Conservation (phyloP, 305 asterid genomes). For the Fraxinus baroniana region DNA sequence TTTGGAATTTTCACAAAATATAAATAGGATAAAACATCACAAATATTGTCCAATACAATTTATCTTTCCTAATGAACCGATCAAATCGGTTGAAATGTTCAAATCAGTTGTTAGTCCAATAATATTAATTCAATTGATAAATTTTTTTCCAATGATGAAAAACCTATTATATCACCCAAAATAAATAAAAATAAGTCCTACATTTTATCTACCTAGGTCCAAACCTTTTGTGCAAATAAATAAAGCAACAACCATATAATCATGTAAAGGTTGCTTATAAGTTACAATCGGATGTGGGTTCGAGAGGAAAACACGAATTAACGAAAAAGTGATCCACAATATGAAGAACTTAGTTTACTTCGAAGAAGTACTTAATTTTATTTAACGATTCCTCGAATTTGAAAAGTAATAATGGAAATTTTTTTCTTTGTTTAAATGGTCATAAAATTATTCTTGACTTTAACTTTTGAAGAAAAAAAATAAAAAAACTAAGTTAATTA, state of each 20-base stretch:
- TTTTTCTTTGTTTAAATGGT: neutral
- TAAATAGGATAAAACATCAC: neutral
- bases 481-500: neutral
- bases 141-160: neutral
- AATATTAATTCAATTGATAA: neutral
- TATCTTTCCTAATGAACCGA: constrained; percentile 31
- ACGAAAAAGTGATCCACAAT: neutral
- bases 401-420: neutral
- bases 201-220: neutral
- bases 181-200: neutral
- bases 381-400: neutral
- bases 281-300: neutral
- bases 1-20: constrained; percentile 1
- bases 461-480: neutral
- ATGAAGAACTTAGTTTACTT: neutral
- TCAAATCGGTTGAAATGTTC: constrained; percentile 30
- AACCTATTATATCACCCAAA: neutral
- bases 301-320: neutral
- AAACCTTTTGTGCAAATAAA: neutral
- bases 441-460: neutral
- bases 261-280: constrained; percentile 31
- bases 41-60: constrained; percentile 20
- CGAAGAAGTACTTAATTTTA: neutral
- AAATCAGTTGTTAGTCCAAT: constrained; percentile 9
- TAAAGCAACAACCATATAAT: constrained; percentile 14